Base-by-base conservation (phyloP, 2,329 filamentous ascomycete genomes). In the Scedosporium boydii region DNA sequence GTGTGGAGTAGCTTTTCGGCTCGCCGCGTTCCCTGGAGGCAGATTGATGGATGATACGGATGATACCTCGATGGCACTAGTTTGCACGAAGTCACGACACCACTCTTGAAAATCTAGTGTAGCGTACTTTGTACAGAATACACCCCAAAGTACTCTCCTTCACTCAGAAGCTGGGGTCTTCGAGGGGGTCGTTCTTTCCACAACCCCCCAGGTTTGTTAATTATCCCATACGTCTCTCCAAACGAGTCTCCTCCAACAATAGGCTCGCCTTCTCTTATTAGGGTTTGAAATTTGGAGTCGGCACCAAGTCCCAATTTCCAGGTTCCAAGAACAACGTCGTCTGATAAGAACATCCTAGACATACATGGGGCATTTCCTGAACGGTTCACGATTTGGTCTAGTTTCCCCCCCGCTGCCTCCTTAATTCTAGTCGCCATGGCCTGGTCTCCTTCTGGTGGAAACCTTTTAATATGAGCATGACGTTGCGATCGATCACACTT, bases 1-100 rank as follows among this genome's bases (percentile, higher is more conserved):
- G 51, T 18, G 51, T 55, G 58, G n/a, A 27, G 42, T 29, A 44
- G 59, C 59, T 60, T 60, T 41, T 60, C 26, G 44, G 44, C 59
- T 23, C 26, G 44, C 34, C 5, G 44, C 41, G 38, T 42, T 16
- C 42, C 58, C 38, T 58, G 57, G 10, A 23, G 16, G 7, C 12
- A 21, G 57, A 42, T 44, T 16, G n/a, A 23, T 23, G 18, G n/a
- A 12, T 38, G 34, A 38, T 38, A 38, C 10, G 34, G 34, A 38
- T 38, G 10, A 38, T 38, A 38, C 34, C 34, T 38, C 34, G 34
- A 38, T 23, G n/a, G 57, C 57, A 42, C 29, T 41, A 41, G 58
- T 46, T 44, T 34, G 56, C n/a, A 23, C 41, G 58, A 26, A 44
- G 34, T 48, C 23, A 44, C 44, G 21, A 18, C 21, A 48, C 29